phyloP scores from a whole-genome alignment of 1,284 basidiomycete species.

The Mycosarcoma mackinlayi region DNA sequence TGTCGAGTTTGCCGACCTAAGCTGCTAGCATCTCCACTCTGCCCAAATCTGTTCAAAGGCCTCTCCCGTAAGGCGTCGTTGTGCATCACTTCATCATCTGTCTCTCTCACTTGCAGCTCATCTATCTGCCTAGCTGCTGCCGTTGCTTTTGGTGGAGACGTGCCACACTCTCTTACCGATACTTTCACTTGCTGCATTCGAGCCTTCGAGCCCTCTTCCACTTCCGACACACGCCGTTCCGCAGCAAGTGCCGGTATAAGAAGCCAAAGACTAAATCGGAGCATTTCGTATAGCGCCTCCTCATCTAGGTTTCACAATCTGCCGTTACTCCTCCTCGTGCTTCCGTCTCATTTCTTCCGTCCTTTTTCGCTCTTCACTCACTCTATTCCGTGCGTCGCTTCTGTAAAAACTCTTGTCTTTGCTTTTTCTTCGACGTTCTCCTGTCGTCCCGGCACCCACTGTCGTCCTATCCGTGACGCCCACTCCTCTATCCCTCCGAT shows the following conservation, averaged over 20 bases:
- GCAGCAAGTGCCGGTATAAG: background rate
- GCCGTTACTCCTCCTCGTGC: too few relatives aligned
- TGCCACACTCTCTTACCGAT: background rate
- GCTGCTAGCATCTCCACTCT: background rate
- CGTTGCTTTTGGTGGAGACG: constrained; percentile 7
- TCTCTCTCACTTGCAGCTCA: constrained; percentile 7
- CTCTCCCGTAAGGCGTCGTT: constrained; percentile 10
- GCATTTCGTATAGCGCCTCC: background rate
- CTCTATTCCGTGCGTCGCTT: too few relatives aligned
- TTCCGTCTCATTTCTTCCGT: too few relatives aligned
- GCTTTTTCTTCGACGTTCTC: too few relatives aligned
- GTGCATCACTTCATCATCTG: constrained; percentile 21
- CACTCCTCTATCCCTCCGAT: too few relatives aligned
- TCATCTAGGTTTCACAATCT: too few relatives aligned
- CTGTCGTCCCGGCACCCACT: too few relatives aligned
- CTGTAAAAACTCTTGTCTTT: too few relatives aligned
- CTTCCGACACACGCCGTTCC: background rate
- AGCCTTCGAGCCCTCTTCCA: constrained; percentile 1
- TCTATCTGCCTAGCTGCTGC: background rate
- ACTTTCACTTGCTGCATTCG: background rate
- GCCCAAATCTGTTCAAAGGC: background rate
- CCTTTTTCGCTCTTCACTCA: too few relatives aligned
- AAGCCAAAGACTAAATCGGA: background rate
- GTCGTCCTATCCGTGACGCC: too few relatives aligned
- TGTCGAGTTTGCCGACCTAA: background rate